phyloP scores from a whole-genome alignment of 2,329 filamentous ascomycete species.

The Talaromyces amestolkiae region DNA sequence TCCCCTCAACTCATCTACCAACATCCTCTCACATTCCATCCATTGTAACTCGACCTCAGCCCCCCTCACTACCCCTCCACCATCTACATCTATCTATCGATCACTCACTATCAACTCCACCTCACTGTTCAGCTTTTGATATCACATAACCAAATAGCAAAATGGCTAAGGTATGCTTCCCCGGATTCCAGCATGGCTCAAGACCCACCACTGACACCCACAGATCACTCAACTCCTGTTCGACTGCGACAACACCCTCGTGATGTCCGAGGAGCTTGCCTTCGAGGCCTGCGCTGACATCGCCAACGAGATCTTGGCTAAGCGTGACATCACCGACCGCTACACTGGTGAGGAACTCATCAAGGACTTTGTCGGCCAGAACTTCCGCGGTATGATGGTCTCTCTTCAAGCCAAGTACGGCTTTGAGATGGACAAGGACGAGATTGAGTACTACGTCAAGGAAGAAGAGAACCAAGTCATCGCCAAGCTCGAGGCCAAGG shows the following conservation, averaged over 20 bases:
- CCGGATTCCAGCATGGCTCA: background rate
- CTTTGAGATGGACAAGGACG: conserved; percentile 66
- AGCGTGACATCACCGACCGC: conserved; percentile 61
- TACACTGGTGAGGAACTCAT: conserved; percentile 80
- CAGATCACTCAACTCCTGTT: conserved; percentile 71
- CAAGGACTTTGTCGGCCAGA: conserved; percentile 85
- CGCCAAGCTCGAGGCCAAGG: conserved; percentile 68
- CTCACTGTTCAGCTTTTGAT: background rate
- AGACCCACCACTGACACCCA: conserved; percentile 22
- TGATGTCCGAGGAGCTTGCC: conserved; percentile 84
- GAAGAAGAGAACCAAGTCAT: conserved; percentile 82
- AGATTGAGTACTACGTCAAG: conserved; percentile 71
- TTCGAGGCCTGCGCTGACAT: conserved; percentile 89
- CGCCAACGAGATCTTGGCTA: conserved; percentile 77
- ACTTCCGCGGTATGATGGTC: conserved; percentile 88
- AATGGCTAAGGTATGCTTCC: conserved; percentile 34
- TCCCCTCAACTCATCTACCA: background rate
- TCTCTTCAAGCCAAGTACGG: conserved; percentile 72
- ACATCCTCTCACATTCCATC: background rate
- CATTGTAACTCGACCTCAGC: background rate
- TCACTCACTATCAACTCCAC: background rate
- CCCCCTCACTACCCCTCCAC: background rate
- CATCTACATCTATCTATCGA: background rate
- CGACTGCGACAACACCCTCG: conserved; percentile 83
- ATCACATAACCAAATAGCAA: background rate